These are phyloP conservation scores for Aureobasidium subglaciale DNA, from an alignment of 2,329 filamentous ascomycete species.

Conservation along the genomic window DNA sequence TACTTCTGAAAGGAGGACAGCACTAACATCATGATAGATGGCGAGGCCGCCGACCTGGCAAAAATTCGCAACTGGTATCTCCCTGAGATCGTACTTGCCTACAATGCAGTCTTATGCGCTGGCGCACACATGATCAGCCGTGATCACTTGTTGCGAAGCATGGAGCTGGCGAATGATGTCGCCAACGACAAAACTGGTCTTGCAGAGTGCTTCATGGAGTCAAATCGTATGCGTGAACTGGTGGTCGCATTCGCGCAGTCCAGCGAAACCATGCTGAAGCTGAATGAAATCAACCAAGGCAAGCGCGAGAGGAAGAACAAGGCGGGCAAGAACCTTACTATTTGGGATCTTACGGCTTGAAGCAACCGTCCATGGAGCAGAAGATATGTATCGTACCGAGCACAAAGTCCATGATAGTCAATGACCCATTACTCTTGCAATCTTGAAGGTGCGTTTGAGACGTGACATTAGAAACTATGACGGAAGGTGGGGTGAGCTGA, in stretches of 20 bases:
- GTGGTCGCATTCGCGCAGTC: slow-evolving; percentile 61
- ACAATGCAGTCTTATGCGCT: slow-evolving; percentile 72
- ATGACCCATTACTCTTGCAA: not conserved
- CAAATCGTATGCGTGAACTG: slow-evolving; percentile 39
- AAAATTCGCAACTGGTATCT: slow-evolving; percentile 70
- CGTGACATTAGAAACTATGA: not conserved
- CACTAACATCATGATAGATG: slow-evolving; percentile 16
- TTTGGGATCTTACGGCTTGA: slow-evolving; percentile 34
- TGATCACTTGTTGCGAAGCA: slow-evolving; percentile 71
- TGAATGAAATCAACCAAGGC: slow-evolving; percentile 37
- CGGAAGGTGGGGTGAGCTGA: not conserved
- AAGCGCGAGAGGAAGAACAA: slow-evolving; percentile 36
- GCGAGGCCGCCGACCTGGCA: slow-evolving; percentile 54
- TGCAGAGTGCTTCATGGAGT: slow-evolving; percentile 32
- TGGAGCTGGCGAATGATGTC: slow-evolving; percentile 74
- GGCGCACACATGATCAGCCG: slow-evolving; percentile 67
- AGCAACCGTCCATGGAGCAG: not conserved
- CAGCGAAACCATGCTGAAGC: slow-evolving; percentile 61
- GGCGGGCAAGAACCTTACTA: slow-evolving; percentile 35
- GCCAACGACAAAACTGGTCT: slow-evolving; percentile 40
- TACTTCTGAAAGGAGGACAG: not conserved
- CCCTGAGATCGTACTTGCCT: slow-evolving; percentile 78
- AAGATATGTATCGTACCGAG: not conserved
- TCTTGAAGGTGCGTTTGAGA: not conserved
- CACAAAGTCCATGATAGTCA: not conserved